A percentile compares a stretch with the other conserved stretches of the same genome.
phyloP scores from a whole-genome alignment of 208 protist species.

The Trypanosoma lewisi region DNA sequence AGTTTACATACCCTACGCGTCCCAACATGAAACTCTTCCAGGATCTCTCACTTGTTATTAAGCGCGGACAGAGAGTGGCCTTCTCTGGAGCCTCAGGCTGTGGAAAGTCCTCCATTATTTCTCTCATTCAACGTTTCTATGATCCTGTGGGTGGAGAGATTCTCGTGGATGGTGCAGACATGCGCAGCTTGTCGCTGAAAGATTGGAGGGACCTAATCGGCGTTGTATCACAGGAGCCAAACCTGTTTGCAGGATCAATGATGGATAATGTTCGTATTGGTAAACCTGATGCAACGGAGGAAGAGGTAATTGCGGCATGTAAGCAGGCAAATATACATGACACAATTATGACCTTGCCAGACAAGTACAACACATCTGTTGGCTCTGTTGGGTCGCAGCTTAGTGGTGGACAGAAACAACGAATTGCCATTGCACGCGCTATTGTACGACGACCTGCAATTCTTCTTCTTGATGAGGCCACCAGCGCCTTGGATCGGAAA shows the following conservation, averaged over 20 bases:
- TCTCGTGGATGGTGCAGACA: slow-evolving; percentile 55
- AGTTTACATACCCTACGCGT: slow-evolving; percentile 78
- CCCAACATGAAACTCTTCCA: slow-evolving; percentile 63
- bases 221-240: slow-evolving; percentile 81
- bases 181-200: slow-evolving; percentile 48
- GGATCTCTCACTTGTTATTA: slow-evolving; percentile 64
- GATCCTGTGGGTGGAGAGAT: slow-evolving; percentile 60
- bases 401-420: slow-evolving; percentile 75
- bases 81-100: slow-evolving; percentile 74
- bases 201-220: slow-evolving; percentile 60
- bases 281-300: slow-evolving; percentile 43
- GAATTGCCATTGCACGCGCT: slow-evolving; percentile 64
- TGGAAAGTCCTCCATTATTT: slow-evolving; percentile 82
- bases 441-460: slow-evolving; percentile 59
- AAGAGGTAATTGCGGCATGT: slow-evolving; percentile 55
- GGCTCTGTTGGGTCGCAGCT: slow-evolving; percentile 64
- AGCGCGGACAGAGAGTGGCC: slow-evolving; percentile 70
- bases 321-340: slow-evolving; percentile 51
- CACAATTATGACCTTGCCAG: slow-evolving; percentile 40
- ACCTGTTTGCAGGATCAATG: slow-evolving; percentile 90
- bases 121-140: slow-evolving; percentile 83
- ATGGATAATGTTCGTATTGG: slow-evolving; percentile 91
- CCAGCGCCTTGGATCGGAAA: slow-evolving; percentile 75
- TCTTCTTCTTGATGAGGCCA: slow-evolving; percentile 84
- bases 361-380: slow-evolving; percentile 66